Base-by-base conservation (phyloP, 176 grass and related monocot species). In the Lolium multiflorum region DNA sequence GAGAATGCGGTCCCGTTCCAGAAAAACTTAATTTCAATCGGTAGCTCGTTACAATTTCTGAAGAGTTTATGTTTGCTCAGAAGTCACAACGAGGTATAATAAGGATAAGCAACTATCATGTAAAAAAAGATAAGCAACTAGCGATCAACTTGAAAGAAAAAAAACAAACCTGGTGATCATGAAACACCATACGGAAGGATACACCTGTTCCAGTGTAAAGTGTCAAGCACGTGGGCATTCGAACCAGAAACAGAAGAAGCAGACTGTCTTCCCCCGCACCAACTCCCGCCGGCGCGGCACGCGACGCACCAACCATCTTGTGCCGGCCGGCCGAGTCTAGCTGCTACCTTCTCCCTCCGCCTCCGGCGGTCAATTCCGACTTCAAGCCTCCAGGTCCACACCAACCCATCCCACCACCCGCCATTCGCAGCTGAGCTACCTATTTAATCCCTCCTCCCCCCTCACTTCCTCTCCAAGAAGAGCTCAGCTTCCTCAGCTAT, bases 381-480 rank as follows among this genome's bases (percentile, higher is more conserved):
- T 22, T 14, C 70, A 37, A 84, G 31, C 31, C 31, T 35, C 31
- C 31, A 35, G 31, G 31, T 35, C 31, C 31, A 35, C 73, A 88
- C 84, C 88, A 52, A 78, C 79, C 65, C 26, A 76, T 57, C 67
- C 12, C 50, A 52, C 1, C 54, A 76, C 44, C 83, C 62, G 70
- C 41, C 48, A 50, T 11, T 11, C 48, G 6, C 55, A 35, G 31
- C 31, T 35, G 31, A n/a, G n/a, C n/a, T n/a, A 11, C 77, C 92
- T 97, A 92, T 97, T 90, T 96, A 96, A 94, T n/a, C 17, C 21
- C 10, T 3, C 22, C 51, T 31, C 10, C 14, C 41, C n/a, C 18
- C 38, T 57, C 79, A 59, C 55, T 85, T 78, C n/a, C 74, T 64
- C 79, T 88, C 68, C 90, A 82, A 78, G 84, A 84, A 84, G 74